phyloP scores from a whole-genome alignment of 2,329 filamentous ascomycete genomes.

The Zymoseptoria brevis region DNA sequence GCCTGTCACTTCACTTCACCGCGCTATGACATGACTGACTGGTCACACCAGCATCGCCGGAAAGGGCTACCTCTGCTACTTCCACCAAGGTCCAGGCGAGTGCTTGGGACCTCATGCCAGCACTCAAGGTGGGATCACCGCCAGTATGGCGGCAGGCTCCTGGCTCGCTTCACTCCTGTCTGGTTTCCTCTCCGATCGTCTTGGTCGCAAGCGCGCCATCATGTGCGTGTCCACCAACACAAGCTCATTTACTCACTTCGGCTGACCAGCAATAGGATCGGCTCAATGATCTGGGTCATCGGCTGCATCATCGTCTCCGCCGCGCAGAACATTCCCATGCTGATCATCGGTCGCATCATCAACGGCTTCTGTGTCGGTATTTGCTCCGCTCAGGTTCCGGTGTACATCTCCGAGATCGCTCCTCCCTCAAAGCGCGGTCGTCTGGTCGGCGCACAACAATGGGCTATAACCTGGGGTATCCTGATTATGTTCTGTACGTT shows the following conservation, averaged over 20 bases:
- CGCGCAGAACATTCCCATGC: constrained; percentile 59
- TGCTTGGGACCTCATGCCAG: constrained; percentile 48
- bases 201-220: constrained; percentile 48
- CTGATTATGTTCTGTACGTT: constrained; percentile 53
- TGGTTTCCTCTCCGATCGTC: constrained; percentile 50
- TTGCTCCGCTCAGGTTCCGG: constrained; percentile 59
- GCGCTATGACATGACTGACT: not conserved
- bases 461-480: constrained; percentile 60
- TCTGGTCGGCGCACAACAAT: constrained; percentile 64
- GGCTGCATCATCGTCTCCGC: constrained; percentile 57
- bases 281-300: constrained; percentile 41
- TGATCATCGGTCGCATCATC: constrained; percentile 62
- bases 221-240: constrained; percentile 35
- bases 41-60: constrained; percentile 46
- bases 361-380: constrained; percentile 69
- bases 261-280: constrained; percentile 4
- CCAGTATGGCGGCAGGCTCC: constrained; percentile 63
- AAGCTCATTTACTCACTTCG: not conserved
- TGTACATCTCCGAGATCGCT: constrained; percentile 61
- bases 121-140: constrained; percentile 61
- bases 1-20: not conserved
- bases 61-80: constrained; percentile 63
- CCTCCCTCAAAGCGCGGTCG: constrained; percentile 52
- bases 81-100: constrained; percentile 47
- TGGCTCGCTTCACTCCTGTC: constrained; percentile 57